Conservation (phyloP, 2,329 filamentous ascomycete genomes). For the Moelleriella libera region DNA sequence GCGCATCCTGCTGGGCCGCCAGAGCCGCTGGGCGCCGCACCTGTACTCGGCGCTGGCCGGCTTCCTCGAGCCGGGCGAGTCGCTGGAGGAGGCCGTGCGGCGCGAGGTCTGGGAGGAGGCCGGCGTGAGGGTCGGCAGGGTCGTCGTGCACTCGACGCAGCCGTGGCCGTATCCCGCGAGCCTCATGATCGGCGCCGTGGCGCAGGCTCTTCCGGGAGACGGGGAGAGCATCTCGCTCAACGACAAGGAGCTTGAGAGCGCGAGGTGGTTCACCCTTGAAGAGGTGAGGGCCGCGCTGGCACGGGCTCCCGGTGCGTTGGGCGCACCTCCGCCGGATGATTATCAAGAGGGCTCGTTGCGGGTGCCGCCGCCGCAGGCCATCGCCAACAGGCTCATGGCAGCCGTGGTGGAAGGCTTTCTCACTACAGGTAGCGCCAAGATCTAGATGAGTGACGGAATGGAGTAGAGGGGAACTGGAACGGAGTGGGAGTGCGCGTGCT, state of each 20-base stretch:
- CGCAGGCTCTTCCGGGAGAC: conserved; percentile 56
- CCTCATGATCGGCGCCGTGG: conserved; percentile 78
- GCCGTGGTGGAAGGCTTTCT: conserved; percentile 69
- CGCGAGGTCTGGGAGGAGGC: conserved; percentile 80
- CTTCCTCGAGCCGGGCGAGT: conserved; percentile 76
- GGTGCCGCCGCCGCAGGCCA: conserved; percentile 74
- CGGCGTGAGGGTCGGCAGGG: conserved; percentile 61
- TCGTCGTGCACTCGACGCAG: conserved; percentile 72
- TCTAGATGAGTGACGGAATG: conserved; percentile 16
- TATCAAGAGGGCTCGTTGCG: conserved; percentile 68
- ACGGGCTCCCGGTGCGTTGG: conserved; percentile 50
- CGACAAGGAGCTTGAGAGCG: conserved; percentile 82
- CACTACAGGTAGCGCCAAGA: conserved; percentile 33
- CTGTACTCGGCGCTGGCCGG: conserved; percentile 87
- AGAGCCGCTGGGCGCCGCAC: conserved; percentile 66
- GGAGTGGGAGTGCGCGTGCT: not conserved
- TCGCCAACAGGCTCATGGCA: conserved; percentile 76
- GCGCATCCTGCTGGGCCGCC: conserved; percentile 69
- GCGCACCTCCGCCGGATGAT: conserved; percentile 45
- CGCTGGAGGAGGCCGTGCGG: conserved; percentile 69
- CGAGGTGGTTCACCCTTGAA: conserved; percentile 74
- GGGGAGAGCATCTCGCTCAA: conserved; percentile 76
- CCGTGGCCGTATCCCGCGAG: conserved; percentile 81
- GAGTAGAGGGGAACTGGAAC: not conserved
- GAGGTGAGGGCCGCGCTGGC: conserved; percentile 65